Base-by-base conservation (phyloP, 345 rosid genomes). In the Eucalyptus leucophloia region DNA sequence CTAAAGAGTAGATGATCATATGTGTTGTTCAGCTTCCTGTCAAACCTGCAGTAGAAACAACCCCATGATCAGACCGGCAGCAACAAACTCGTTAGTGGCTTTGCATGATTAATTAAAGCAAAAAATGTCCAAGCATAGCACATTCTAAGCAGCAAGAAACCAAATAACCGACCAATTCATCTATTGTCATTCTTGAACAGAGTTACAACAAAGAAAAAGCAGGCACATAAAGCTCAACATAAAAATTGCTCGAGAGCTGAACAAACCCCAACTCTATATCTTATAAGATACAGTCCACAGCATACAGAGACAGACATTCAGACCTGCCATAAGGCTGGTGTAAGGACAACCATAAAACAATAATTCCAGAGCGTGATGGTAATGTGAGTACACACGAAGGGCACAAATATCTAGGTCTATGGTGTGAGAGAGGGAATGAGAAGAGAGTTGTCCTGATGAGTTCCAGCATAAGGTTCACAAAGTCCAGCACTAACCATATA, bases 1-100 rank as follows among this genome's bases (percentile, higher is more conserved):
- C 99, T 98, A 90, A 97, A 98, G 88, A 98, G 99, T 89, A 98
- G 92, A 90, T 97, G 97, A 93, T 98, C 98, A 89, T 95, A 96
- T 65, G 98, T 93, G 92, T 98, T 98, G 93, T 94, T 94, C 88
- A 98, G 92, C 92, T 98, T 98, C 92, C 98, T 91, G 94, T 97
- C 99, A 91, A 98, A 97, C 99, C 99, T 98, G 97, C 88, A 49
- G 92, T 86, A 53, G 88, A 87, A 77, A 77, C 45, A 77, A 21
- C 83, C 83, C 28, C 47, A 77, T 3, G 16, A 77, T 21, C 83
- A 77, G 83, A 77, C 5, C 45, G 40, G 47, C 28, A 40, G 45
- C 45, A 77, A 77, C 83, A 21, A 77, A 77, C 83, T 40, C 28
- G 7, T 77, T 77, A 40, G 47, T 77, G 83, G 83, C 28, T 77